Percentiles rank a stretch among this genome's conserved stretches.
phyloP scores from a whole-genome alignment of 495 filamentous ascomycete genomes.

The Neurospora tetraspora region DNA sequence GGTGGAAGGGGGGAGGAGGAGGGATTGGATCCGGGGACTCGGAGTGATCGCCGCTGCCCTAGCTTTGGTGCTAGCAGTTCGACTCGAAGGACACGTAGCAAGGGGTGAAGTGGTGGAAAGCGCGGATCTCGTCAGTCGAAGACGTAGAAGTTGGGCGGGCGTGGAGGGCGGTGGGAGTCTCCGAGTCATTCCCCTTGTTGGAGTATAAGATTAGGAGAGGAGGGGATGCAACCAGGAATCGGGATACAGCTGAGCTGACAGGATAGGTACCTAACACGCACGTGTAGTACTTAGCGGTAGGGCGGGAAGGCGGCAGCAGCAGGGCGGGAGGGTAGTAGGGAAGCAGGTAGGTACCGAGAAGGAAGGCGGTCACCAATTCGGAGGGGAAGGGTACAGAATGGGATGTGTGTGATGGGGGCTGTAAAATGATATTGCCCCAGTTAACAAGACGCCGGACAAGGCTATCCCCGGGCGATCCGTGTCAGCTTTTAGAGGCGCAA shows the following conservation, averaged over 20 bases:
- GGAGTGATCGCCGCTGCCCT: neutral
- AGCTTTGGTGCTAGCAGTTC: neutral
- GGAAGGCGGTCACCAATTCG: neutral
- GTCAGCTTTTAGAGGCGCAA: neutral
- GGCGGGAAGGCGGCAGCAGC: neutral
- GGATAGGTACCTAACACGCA: neutral
- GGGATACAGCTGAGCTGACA: neutral
- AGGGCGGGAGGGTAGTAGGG: neutral
- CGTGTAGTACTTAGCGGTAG: neutral
- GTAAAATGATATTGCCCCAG: neutral
- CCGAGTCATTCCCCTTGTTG: neutral
- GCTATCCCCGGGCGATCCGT: neutral
- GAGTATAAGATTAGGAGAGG: constrained; percentile 3
- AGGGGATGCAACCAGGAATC: constrained; percentile 3
- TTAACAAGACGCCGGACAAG: neutral
- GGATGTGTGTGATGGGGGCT: neutral
- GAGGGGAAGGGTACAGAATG: neutral
- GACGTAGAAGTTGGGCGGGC: neutral
- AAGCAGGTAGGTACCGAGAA: neutral
- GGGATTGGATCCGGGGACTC: neutral
- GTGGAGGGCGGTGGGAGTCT: constrained; percentile 1
- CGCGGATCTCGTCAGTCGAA: constrained; percentile 6
- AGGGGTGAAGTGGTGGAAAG: neutral
- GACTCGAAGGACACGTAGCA: neutral
- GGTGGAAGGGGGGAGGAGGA: neutral